Evolutionary conservation across 2,329 filamentous ascomycete genomes (phyloP).

Genomic region (Diaporthe eres): DNA sequence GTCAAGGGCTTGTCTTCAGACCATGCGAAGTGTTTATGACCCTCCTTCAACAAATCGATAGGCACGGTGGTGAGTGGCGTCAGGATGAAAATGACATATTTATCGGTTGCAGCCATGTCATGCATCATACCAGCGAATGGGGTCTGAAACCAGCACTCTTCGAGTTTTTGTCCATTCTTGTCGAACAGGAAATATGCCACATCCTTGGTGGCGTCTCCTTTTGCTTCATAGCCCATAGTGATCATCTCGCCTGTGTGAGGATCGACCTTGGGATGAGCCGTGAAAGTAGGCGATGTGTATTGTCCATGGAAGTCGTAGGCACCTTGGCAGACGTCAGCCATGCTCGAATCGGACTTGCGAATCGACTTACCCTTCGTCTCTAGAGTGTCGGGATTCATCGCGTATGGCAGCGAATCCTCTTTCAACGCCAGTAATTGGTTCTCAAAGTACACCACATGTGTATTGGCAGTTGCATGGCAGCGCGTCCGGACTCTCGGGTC

Average conservation of each 20-base stretch:
- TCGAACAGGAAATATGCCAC: constrained; percentile 49
- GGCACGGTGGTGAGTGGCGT: constrained; percentile 31
- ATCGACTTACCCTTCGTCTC: constrained; percentile 59
- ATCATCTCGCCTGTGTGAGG: constrained; percentile 65
- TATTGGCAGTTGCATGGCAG: constrained; percentile 70
- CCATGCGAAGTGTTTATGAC: constrained; percentile 37
- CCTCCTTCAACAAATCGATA: constrained; percentile 23
- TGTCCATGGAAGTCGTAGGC: constrained; percentile 66
- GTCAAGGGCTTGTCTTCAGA: constrained; percentile 35
- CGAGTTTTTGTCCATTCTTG: constrained; percentile 30
- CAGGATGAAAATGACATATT: constrained; percentile 32
- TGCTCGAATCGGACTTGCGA: background rate
- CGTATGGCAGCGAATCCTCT: constrained; percentile 66
- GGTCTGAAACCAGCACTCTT: constrained; percentile 36
- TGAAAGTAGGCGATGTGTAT: constrained; percentile 61
- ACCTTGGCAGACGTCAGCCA: constrained; percentile 2
- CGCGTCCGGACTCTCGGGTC: constrained; percentile 53
- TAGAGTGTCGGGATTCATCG: constrained; percentile 63
- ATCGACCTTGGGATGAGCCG: constrained; percentile 67
- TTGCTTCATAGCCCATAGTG: constrained; percentile 65
- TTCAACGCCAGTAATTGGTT: constrained; percentile 68
- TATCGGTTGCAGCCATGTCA: constrained; percentile 33
- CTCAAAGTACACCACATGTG: constrained; percentile 70
- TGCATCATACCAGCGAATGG: constrained; percentile 36
- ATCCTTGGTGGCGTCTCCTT: constrained; percentile 57